Percentiles rank a stretch among this genome's conserved stretches.
Evolutionary conservation across 2,329 filamentous ascomycete genomes (phyloP).

Genomic region (Aspergillus unguis): DNA sequence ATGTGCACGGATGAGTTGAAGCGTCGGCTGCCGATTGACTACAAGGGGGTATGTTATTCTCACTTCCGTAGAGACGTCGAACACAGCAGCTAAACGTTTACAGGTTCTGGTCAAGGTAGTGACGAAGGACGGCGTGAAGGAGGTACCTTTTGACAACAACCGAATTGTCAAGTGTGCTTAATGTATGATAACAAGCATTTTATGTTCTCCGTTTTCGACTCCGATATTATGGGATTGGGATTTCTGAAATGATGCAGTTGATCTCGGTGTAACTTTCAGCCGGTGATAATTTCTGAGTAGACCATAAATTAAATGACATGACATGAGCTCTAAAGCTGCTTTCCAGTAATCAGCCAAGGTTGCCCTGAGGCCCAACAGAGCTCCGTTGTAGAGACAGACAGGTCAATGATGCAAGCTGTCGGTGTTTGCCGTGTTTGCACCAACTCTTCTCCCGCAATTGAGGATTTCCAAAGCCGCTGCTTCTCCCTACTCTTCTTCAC

Average conservation of each 20-base stretch:
- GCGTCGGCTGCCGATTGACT: slow-evolving; percentile 94
- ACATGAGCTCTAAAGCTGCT: background rate
- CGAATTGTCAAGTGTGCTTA: slow-evolving; percentile 52
- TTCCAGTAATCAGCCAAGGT: background rate
- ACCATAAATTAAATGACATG: slow-evolving; percentile 17
- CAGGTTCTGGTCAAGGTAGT: slow-evolving; percentile 74
- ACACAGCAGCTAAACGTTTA: slow-evolving; percentile 27
- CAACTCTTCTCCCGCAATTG: slow-evolving; percentile 17
- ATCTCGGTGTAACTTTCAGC: slow-evolving; percentile 13
- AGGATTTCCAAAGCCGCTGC: slow-evolving; percentile 18
- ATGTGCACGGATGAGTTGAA: slow-evolving; percentile 98
- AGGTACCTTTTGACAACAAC: slow-evolving; percentile 82
- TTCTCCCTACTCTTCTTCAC: slow-evolving; percentile 8
- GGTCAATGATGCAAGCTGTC: background rate
- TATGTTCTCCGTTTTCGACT: slow-evolving; percentile 26
- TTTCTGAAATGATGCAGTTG: slow-evolving; percentile 21
- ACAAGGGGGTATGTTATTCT: slow-evolving; percentile 74
- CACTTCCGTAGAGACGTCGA: background rate
- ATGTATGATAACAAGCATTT: slow-evolving; percentile 33
- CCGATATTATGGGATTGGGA: slow-evolving; percentile 22
- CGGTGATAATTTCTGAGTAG: slow-evolving; percentile 12
- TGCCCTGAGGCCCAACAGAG: background rate
- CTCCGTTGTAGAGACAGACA: background rate
- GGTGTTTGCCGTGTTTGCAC: slow-evolving; percentile 31
- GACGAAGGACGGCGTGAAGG: slow-evolving; percentile 86